Evolutionary conservation across 495 filamentous ascomycete genomes (phyloP).

Genomic region (Tuber umbilicatum): DNA sequence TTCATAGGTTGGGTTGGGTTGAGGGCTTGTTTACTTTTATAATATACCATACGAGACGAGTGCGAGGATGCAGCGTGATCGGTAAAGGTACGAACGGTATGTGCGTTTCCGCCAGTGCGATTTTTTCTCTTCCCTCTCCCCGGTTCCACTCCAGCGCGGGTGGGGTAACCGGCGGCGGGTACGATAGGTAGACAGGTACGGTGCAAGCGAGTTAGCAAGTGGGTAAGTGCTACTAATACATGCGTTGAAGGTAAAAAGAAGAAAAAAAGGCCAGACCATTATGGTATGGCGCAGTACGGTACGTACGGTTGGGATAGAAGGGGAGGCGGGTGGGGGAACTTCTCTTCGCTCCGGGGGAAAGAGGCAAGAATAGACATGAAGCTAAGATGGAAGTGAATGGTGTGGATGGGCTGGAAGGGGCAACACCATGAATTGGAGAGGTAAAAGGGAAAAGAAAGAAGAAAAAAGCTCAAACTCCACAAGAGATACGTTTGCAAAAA

Average conservation of each 20-base stretch:
- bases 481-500: constrained; percentile 11
- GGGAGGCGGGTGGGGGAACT: neutral
- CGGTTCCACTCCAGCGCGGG: neutral
- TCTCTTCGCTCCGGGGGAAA: constrained; percentile 7
- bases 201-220: neutral
- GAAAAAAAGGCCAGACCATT: neutral
- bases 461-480: constrained; percentile 12
- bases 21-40: neutral
- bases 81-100: neutral
- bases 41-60: no score
- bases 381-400: constrained; percentile 9
- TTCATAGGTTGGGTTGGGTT: neutral
- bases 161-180: neutral
- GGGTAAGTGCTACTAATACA: neutral
- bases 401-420: constrained; percentile 12
- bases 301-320: neutral
- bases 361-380: constrained; percentile 22
- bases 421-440: constrained; percentile 26
- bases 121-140: neutral
- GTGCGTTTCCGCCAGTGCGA: neutral
- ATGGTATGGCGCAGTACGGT: neutral
- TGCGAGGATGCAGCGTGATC: neutral
- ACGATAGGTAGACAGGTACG: neutral
- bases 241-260: neutral
- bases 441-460: constrained; percentile 6